Base-by-base conservation (phyloP, 495 filamentous ascomycete species). In the Neurospora intermedia region DNA sequence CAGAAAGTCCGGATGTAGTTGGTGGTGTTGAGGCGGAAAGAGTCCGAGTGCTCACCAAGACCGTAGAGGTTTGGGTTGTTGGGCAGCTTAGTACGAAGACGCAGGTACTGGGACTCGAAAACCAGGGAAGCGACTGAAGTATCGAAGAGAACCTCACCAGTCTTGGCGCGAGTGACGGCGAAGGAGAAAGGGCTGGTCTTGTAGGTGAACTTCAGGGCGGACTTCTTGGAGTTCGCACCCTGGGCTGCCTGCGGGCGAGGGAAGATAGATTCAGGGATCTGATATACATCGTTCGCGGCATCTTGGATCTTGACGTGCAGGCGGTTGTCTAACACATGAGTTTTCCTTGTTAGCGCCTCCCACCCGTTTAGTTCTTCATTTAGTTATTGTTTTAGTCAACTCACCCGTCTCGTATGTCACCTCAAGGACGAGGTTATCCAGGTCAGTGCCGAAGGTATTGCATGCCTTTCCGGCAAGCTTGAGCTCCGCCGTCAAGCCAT, bases 301-400 rank as follows among this genome's bases (percentile, higher is more conserved):
- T 96, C 93, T 73, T 91, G 88, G 72, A 97, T 94, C 78, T 92
- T 89, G 75, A 96, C 91, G 80, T 96, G 93, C 11, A 96, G 88
- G 20, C 93, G 91, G 38, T 86, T 85, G 46, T 91, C 92, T 94
- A 46, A 66, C 54, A 18, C 54, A 4, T 1, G 13, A 4, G 2
- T 35, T 18, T 15, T 2, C 35, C 1, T 11, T 62, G 43, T 72
- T 16, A 73, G 41, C 43, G 18, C 41, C 70, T 74, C 78, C 70
- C 75, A 73, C 3, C 23, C 54, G 40, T 16, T 6, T 35, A 16
- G 31, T 31, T 16, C 1, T 16, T 23, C 42, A 43, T 45, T 43
- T 43, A 23, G 59, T 39, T 31, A 31, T 31, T 69, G 35, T 13
- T 43, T 41, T 5, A 4, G 54, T 10, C 15, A 10, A 85, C 88